Evolutionary conservation across 2,329 filamentous ascomycete genomes (phyloP), one percentile per base, ranked within the genome.

Genomic region (Arthrobotrys entomopaga): DNA sequence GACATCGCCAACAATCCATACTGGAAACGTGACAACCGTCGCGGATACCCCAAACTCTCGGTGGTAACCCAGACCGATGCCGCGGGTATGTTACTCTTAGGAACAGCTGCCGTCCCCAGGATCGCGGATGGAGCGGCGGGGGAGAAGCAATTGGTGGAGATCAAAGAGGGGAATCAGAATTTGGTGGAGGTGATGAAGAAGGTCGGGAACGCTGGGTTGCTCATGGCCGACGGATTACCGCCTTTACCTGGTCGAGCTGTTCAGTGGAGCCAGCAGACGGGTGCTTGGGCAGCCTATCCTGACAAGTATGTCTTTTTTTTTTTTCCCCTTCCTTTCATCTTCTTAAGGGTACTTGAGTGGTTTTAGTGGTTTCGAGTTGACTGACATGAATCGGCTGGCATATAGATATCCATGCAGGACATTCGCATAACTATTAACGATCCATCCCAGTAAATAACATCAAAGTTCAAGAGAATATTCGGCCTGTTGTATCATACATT

Each of bases 1-100:
- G 92, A 96, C 81, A 89, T 96, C 79, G 92, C 92, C 79, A 91
- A 94, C 82, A 96, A 96, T 84, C 88, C 92, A 42, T 96, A 97
- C 85, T 99, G 93, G 92, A 96, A 96, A 86, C 93, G 95, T 80
- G 95, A 99, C 81, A 82, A 85, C 75, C 91, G 95, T 79, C 88
- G 95, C 79, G 86, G 86, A 79, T 98, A 98, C 84, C 91, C 95
- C 34, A 87, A 86, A 78, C 86, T 91, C 66, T 94, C 90, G 80
- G 89, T 91, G 52, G 87, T 99, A 76, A 89, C 85, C 72, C 95
- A 98, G 85, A 87, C 87, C 53, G 91, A 98, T 82, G 89, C 92
- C 59, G 95, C 95, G 22, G 90, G 90, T 48, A 87, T 99, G 79
- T 85, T 99, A 80, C 89, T 86, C 26, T 88, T 98, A 50, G 95